Evolutionary conservation across 305 asterid species (phyloP), one percentile per base, ranked within the genome.

Genomic region (Fraxinus albicans): DNA sequence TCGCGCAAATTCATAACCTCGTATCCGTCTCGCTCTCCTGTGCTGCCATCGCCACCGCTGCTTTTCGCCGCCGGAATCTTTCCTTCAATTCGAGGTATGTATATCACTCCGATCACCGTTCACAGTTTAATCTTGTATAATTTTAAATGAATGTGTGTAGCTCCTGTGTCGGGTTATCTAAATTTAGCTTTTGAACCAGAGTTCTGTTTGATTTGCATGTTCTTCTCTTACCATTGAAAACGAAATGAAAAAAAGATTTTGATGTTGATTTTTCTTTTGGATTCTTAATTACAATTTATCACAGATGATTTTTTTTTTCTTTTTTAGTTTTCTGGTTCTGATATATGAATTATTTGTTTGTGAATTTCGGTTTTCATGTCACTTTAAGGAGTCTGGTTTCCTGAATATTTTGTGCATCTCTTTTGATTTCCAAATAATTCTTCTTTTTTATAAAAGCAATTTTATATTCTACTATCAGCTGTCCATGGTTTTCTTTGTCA

Each of bases 301-400:
- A 23, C 33, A 63, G 31, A 21, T 60, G 29, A 21, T 8, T 60
- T 7, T 6, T 6, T 17, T 23, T 65, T 65, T 12, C 13, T 21
- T 21, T 65, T 25, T 25, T 1, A 60, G 8, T 19, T 60, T 60
- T 60, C 31, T 60, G 13, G 31, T 60, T 60, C 70, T 60, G 70
- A 60, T n/a, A 55, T 21, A 67, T 67, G 74, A 67, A 67, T 67
- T 29, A 67, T 67, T 27, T 67, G 74, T 65, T 65, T 65, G 73
- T 65, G 34, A 65, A 65, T 65, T 27, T 65, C 73, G 17, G 8
- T 65, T 65, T 65, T 25, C n/a, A 2, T 55, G 23, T 17, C 23
- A 55, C 65, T 55, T 55, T 4, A 55, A 4, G 29, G 27, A 58
- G 29, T 19, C 29, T 58, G 69, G 12, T 19, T 58, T 58, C 27